Conservation (phyloP, 106 monocot species). For the Posidonia australis region DNA sequence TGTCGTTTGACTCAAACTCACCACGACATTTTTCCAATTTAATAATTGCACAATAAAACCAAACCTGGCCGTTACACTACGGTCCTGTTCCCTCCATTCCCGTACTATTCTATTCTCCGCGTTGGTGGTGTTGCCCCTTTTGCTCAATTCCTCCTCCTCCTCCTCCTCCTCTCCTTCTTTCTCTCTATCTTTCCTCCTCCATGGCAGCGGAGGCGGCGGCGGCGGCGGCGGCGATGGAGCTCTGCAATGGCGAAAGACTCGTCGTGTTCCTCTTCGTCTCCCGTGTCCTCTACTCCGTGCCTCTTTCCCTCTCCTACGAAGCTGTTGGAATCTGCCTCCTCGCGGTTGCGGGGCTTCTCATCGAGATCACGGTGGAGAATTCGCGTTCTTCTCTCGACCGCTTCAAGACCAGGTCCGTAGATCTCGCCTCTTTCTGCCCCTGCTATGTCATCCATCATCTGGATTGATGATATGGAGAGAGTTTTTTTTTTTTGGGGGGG, state of each 20-base stretch:
- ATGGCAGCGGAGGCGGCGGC: background rate
- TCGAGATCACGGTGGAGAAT: slow-evolving; percentile 65
- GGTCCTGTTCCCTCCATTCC: too few species aligned
- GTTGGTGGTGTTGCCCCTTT: too few species aligned
- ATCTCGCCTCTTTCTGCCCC: too few species aligned
- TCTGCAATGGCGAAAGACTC: slow-evolving; percentile 62
- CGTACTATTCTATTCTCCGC: too few species aligned
- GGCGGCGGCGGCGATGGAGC: slow-evolving; percentile 34
- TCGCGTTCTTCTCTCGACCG: slow-evolving; percentile 20
- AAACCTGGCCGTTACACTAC: background rate
- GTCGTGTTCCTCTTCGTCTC: slow-evolving; percentile 77
- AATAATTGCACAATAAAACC: too few species aligned
- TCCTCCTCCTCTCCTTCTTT: too few species aligned
- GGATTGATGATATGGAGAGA: too few species aligned
- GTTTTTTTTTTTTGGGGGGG: too few species aligned
- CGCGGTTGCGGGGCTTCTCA: slow-evolving; percentile 32
- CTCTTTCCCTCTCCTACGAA: slow-evolving; percentile 37
- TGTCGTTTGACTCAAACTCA: too few species aligned
- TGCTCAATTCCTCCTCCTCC: background rate
- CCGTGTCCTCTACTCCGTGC: slow-evolving; percentile 44
- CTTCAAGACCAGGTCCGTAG: slow-evolving; percentile 55
- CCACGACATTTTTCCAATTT: too few species aligned
- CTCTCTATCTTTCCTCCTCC: background rate
- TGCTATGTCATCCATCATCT: too few species aligned
- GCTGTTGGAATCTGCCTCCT: slow-evolving; percentile 52